These are phyloP conservation scores for Diaporthe sp. DNA, from an alignment of 2,329 filamentous ascomycete genomes.

Conservation along the genomic window DNA sequence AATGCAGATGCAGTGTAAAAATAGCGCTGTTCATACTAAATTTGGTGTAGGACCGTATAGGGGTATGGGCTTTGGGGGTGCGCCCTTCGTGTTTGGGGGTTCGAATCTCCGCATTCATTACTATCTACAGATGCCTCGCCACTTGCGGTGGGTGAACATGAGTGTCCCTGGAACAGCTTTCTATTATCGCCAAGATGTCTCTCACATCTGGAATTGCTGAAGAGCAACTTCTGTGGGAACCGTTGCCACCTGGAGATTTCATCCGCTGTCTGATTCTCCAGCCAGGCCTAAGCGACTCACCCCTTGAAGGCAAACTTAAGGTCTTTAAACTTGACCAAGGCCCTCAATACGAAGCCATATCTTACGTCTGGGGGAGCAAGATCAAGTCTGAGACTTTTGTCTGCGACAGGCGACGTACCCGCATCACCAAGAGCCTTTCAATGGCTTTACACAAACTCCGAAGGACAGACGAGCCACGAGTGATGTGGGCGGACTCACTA, in stretches of 20 bases:
- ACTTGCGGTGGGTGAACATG: background rate
- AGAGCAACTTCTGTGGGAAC: background rate
- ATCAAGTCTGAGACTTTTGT: background rate
- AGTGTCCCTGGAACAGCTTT: background rate
- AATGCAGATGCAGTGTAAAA: too few species aligned
- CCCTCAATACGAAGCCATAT: background rate
- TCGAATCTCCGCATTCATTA: too few species aligned
- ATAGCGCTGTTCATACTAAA: too few species aligned
- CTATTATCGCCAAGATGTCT: background rate
- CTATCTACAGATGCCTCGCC: background rate
- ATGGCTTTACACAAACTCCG: background rate
- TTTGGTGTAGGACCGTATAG: too few species aligned
- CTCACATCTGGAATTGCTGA: background rate
- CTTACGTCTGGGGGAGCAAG: background rate
- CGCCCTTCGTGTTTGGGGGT: too few species aligned
- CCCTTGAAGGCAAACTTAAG: background rate
- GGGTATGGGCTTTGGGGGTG: too few species aligned
- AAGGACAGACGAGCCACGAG: background rate
- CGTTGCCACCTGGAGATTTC: background rate
- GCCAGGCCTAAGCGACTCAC: background rate
- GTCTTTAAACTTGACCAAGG: background rate
- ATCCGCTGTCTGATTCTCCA: background rate
- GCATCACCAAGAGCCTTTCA: background rate
- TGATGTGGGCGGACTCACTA: background rate
- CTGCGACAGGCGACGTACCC: background rate